Evolutionary conservation across 148 eudicot species (phyloP).

Genomic region (Dysphania ambrosioides): DNA sequence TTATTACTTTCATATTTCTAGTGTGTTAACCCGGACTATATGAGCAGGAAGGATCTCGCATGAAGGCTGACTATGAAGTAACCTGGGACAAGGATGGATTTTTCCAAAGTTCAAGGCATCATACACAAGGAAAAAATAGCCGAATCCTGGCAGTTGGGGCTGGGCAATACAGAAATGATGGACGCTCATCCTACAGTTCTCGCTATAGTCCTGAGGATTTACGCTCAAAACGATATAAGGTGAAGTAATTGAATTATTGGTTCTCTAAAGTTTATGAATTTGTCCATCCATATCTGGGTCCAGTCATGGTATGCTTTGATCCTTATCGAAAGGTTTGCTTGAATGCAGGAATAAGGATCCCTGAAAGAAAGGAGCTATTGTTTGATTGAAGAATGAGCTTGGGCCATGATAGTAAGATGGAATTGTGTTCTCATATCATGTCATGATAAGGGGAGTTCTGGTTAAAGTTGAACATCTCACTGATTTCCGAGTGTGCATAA

Average conservation of each 20-base stretch:
- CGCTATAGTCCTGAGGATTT: constrained; percentile 52
- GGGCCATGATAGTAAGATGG: neutral
- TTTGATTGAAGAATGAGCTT: neutral
- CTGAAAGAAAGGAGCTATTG: neutral
- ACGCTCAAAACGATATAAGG: constrained; percentile 72
- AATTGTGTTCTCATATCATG: neutral
- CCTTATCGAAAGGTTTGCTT: neutral
- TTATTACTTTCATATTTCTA: neutral
- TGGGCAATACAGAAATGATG: constrained; percentile 46
- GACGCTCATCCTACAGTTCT: constrained; percentile 37
- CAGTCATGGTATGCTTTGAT: neutral
- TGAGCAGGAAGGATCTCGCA: constrained; percentile 76
- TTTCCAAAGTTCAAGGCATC: constrained; percentile 42
- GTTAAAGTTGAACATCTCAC: neutral
- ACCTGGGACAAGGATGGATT: constrained; percentile 71
- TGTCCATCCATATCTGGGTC: neutral
- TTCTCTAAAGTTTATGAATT: neutral
- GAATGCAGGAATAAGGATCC: constrained; percentile 15
- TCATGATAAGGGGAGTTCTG: neutral
- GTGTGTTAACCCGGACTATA: neutral
- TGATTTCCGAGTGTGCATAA: neutral
- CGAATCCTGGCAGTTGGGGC: constrained; percentile 26
- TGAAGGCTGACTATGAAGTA: constrained; percentile 82
- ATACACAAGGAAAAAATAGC: constrained; percentile 34
- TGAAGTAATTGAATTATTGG: constrained; percentile 12